Evolutionary conservation across 73 alveolate species (phyloP).

Genomic region (Uronychia setigera): DNA sequence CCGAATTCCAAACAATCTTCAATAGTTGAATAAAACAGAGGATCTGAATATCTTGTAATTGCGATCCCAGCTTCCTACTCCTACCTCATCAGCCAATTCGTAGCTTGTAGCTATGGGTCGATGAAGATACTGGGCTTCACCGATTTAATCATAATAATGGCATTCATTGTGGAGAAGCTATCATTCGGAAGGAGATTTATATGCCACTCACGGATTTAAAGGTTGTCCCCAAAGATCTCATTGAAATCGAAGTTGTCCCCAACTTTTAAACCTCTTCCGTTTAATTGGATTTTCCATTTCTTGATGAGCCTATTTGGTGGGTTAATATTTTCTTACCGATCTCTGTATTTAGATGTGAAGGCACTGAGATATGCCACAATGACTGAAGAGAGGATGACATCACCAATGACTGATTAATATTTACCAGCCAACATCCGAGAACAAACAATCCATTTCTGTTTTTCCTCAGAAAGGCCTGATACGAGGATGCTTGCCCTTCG

Average conservation of each 20-base stretch:
- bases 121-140: constrained; percentile 23
- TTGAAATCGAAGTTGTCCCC: constrained; percentile 87
- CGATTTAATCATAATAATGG: constrained; percentile 16
- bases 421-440: constrained; percentile 36
- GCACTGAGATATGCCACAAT: constrained; percentile 73
- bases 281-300: constrained; percentile 63
- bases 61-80: constrained; percentile 12
- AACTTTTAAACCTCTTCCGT: constrained; percentile 66
- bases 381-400: constrained; percentile 43
- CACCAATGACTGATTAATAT: constrained; percentile 39
- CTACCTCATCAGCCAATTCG: constrained; percentile 37
- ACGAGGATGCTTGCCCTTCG: constrained; percentile 38
- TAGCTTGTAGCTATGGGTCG: constrained; percentile 37
- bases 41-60: constrained; percentile 1
- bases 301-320: constrained; percentile 60
- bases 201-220: constrained; percentile 98
- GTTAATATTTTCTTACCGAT: constrained; percentile 12
- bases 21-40: constrained; percentile 3
- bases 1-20: constrained; percentile 43
- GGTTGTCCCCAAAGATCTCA: constrained; percentile 96
- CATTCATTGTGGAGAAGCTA: constrained; percentile 45
- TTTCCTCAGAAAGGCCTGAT: constrained; percentile 35
- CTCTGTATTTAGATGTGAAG: constrained; percentile 53
- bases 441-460: constrained; percentile 60
- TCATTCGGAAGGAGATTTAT: constrained; percentile 90